Percentiles rank a stretch among this genome's conserved stretches.
phyloP scores from a whole-genome alignment of 164 flowering plant genomes.

The Santalum album region DNA sequence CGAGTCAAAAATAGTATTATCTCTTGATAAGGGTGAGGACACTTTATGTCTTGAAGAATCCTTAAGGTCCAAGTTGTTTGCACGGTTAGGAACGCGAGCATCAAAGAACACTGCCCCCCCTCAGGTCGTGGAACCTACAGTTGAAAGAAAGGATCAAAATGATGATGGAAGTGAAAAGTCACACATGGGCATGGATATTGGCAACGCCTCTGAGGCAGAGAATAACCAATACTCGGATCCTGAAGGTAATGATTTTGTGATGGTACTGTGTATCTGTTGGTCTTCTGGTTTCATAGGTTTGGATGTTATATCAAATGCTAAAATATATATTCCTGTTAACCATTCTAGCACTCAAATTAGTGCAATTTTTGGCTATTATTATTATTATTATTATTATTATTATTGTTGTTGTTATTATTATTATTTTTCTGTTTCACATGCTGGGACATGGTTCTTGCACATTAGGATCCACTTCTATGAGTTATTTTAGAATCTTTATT shows the following conservation, averaged over 20 bases:
- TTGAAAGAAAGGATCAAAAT: slow-evolving; percentile 20
- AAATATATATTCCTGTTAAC: too few species aligned
- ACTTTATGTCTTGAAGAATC: slow-evolving; percentile 62
- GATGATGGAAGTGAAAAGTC: slow-evolving; percentile 23
- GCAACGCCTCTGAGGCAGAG: slow-evolving; percentile 15
- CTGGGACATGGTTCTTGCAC: too few species aligned
- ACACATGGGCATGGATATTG: slow-evolving; percentile 13
- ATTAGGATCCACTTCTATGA: too few species aligned
- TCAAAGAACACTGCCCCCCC: slow-evolving; percentile 15
- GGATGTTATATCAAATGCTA: too few species aligned
- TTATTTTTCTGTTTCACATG: too few species aligned
- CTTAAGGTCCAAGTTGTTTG: slow-evolving; percentile 68
- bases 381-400: too few species aligned
- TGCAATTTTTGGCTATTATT: too few species aligned
- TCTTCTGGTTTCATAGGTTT: too few species aligned
- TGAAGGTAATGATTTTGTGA: slow-evolving; percentile 28
- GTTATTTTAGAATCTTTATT: not conserved
- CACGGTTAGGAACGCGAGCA: slow-evolving; percentile 36
- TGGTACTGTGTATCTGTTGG: too few species aligned
- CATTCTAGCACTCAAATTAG: too few species aligned
- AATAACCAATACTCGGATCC: slow-evolving; percentile 16
- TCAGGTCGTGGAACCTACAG: slow-evolving; percentile 14
- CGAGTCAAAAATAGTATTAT: slow-evolving; percentile 8
- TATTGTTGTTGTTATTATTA: too few species aligned
- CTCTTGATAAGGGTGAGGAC: slow-evolving; percentile 25